phyloP scores from a whole-genome alignment of 176 grass and related monocot genomes.

The Cenchrus americanus region DNA sequence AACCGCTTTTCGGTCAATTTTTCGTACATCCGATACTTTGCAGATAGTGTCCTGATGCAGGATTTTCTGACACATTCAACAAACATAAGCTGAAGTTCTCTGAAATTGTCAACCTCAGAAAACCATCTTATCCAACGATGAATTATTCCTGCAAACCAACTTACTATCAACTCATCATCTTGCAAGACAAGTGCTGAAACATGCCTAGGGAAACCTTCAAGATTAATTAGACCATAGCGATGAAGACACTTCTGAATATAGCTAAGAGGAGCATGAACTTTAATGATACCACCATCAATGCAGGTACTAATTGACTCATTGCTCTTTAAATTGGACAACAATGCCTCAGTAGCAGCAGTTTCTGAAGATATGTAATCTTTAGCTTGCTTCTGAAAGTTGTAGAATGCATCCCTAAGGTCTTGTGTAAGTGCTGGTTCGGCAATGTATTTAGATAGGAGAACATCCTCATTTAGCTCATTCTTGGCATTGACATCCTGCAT shows the following conservation, averaged over 20 bases:
- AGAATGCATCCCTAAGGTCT: conserved; percentile 80
- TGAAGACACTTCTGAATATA: conserved; percentile 74
- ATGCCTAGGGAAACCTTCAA: conserved; percentile 81
- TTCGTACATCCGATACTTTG: conserved; percentile 85
- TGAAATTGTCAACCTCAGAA: conserved; percentile 75
- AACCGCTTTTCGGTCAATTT: conserved; percentile 87
- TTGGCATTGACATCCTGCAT: conserved; percentile 82
- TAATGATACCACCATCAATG: conserved; percentile 47
- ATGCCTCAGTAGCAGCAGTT: conserved; percentile 52
- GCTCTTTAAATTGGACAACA: conserved; percentile 56
- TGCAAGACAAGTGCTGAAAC: conserved; percentile 79
- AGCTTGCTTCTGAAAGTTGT: conserved; percentile 85
- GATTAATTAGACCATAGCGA: conserved; percentile 79
- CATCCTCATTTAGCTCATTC: conserved; percentile 63
- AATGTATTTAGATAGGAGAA: conserved; percentile 90
- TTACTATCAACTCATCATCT: conserved; percentile 91
- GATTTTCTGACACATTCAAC: conserved; percentile 80
- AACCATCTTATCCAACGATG: conserved; percentile 83
- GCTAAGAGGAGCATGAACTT: conserved; percentile 67
- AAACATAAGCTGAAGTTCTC: conserved; percentile 76
- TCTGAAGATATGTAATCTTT: conserved; percentile 70
- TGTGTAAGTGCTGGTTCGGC: conserved; percentile 71
- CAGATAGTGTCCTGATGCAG: conserved; percentile 90
- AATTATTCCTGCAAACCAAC: conserved; percentile 92
- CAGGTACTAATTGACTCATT: conserved; percentile 40